Evolutionary conservation across 805 yeast species (phyloP).

Genomic region (Metschnikowia amazonensis): DNA sequence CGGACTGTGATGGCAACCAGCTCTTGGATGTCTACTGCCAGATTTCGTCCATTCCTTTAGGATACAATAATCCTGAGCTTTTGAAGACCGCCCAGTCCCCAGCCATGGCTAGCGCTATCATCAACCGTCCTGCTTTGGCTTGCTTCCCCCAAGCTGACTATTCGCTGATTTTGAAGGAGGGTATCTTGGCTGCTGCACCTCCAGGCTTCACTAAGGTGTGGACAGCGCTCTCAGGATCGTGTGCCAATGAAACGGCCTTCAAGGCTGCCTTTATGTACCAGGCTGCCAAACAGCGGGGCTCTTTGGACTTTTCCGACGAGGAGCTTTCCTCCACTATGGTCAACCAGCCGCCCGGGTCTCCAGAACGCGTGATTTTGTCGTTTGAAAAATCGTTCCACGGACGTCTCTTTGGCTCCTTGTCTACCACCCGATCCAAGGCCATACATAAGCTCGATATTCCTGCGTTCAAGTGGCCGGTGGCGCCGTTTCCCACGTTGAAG

Average conservation of each 20-base stretch:
- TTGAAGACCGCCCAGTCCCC: conserved; percentile 35
- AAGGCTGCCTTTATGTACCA: conserved; percentile 69
- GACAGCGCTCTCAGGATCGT: conserved; percentile 66
- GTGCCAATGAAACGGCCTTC: conserved; percentile 67
- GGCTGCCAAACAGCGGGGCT: conserved; percentile 52
- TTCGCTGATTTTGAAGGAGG: conserved; percentile 44
- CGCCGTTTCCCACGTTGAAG: conserved; percentile 42
- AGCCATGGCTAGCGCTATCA: conserved; percentile 39
- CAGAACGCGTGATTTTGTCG: conserved; percentile 51
- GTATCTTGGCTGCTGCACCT: conserved; percentile 61
- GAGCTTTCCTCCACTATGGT: conserved; percentile 48
- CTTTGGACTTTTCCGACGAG: conserved; percentile 41
- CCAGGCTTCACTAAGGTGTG: conserved; percentile 56
- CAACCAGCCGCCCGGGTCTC: conserved; percentile 49
- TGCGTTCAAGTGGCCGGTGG: conserved; percentile 57
- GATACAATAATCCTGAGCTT: conserved; percentile 42
- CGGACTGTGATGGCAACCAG: conserved; percentile 41
- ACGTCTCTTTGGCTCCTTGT: conserved; percentile 51
- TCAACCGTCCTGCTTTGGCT: conserved; percentile 44
- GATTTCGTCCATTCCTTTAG: conserved; percentile 42
- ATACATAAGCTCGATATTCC: conserved; percentile 57
- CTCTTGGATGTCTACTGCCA: conserved; percentile 42
- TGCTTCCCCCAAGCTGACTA: conserved; percentile 64
- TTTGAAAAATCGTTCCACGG: conserved; percentile 57
- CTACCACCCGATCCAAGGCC: conserved; percentile 55